These are phyloP conservation scores for Scheffersomyces lignicola DNA, from an alignment of 1,139 yeast genomes.

Conservation along the genomic window DNA sequence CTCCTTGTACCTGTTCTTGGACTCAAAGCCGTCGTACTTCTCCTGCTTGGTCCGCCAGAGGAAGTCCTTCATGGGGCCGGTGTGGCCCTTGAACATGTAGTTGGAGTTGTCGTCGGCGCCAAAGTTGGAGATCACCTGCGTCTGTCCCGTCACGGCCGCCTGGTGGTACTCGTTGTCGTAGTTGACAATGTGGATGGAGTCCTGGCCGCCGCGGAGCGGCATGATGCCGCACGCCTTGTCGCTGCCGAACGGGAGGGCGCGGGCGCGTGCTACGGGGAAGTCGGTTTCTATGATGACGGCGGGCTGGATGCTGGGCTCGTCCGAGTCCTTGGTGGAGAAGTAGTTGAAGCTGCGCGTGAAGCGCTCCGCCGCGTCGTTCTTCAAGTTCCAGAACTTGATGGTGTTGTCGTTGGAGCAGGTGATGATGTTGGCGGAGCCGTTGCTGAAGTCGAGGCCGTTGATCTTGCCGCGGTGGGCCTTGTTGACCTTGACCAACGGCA, in stretches of 20 bases:
- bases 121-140: slow-evolving; percentile 25
- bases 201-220: slow-evolving; percentile 87
- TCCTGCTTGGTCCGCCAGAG: slow-evolving; percentile 72
- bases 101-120: slow-evolving; percentile 35
- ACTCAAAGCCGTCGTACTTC: slow-evolving; percentile 34
- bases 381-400: slow-evolving; percentile 84
- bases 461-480: slow-evolving; percentile 79
- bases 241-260: slow-evolving; percentile 84
- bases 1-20: slow-evolving; percentile 65
- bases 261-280: slow-evolving; percentile 86
- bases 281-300: slow-evolving; percentile 64
- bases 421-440: slow-evolving; percentile 59
- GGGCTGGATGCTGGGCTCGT: slow-evolving; percentile 31
- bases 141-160: slow-evolving; percentile 26
- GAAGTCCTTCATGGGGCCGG: slow-evolving; percentile 82
- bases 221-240: slow-evolving; percentile 77
- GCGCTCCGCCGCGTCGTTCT: slow-evolving; percentile 23
- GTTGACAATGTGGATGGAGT: slow-evolving; percentile 69
- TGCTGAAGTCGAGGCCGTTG: slow-evolving; percentile 83
- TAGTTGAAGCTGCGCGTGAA: slow-evolving; percentile 21
- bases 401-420: slow-evolving; percentile 86
- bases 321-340: slow-evolving; percentile 20
- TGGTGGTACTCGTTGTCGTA: slow-evolving; percentile 48
- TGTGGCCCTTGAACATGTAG: slow-evolving; percentile 74
- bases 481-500: slow-evolving; percentile 63